Evolutionary conservation across 208 protist genomes (phyloP).

Genomic region (Leishmania mexicana): DNA sequence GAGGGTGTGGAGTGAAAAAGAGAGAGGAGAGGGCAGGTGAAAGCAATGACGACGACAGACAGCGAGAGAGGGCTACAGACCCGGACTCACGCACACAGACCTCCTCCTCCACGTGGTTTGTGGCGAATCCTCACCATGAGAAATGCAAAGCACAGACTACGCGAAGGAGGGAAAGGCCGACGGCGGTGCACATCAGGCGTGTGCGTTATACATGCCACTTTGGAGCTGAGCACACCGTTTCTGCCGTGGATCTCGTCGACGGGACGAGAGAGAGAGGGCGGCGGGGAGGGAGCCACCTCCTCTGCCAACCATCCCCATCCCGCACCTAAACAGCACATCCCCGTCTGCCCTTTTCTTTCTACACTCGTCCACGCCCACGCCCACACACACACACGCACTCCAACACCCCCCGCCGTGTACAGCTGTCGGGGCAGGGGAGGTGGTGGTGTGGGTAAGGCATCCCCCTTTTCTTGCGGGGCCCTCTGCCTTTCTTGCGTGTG

Average conservation of each 20-base stretch:
- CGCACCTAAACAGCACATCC: background rate
- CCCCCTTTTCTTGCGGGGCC: no score
- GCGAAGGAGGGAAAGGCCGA: background rate
- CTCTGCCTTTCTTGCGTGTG: no score
- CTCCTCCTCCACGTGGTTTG: background rate
- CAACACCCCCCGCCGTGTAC: no score
- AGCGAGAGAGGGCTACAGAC: conserved; percentile 6
- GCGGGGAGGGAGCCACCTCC: background rate
- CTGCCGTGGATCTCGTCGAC: background rate
- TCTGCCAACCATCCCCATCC: no score
- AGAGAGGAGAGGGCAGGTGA: background rate
- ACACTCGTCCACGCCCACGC: background rate
- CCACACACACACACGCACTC: conserved; percentile 2
- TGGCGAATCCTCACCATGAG: background rate
- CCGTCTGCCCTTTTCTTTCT: background rate
- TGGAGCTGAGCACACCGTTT: background rate
- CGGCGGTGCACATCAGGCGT: background rate
- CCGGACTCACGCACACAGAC: background rate
- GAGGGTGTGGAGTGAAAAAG: background rate
- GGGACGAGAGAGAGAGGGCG: background rate
- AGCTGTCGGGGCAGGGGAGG: no score
- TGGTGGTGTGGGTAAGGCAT: no score
- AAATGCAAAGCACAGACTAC: background rate
- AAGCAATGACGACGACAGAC: background rate
- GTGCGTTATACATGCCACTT: background rate